phyloP scores from a whole-genome alignment of 495 filamentous ascomycete genomes.

The Pyrenula aspistea region DNA sequence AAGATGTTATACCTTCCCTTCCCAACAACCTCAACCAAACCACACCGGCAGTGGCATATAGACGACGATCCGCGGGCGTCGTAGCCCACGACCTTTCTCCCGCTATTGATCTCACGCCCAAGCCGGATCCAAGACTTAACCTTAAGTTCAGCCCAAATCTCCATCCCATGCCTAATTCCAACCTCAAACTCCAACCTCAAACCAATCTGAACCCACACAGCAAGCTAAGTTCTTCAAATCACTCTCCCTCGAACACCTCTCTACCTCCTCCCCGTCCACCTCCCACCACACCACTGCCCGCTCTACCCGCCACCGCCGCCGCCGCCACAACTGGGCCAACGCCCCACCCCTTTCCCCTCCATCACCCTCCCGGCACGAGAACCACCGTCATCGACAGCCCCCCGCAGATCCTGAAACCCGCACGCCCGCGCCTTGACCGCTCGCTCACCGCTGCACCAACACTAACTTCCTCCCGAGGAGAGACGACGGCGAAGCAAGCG shows the following conservation, averaged over 20 bases:
- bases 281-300: constrained; percentile 45
- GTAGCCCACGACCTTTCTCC: too few relatives aligned
- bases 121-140: too few relatives aligned
- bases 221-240: constrained; percentile 91
- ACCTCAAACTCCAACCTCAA: not conserved
- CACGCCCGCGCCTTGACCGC: not conserved
- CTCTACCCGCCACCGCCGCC: not conserved
- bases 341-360: not conserved
- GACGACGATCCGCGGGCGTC: too few relatives aligned
- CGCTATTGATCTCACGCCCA: too few relatives aligned
- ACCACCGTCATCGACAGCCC: not conserved
- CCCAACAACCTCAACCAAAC: too few relatives aligned
- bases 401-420: not conserved
- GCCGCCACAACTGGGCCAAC: not conserved
- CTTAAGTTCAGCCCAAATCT: too few relatives aligned
- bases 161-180: too few relatives aligned
- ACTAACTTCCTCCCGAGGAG: too few relatives aligned
- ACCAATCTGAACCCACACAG: constrained; percentile 41
- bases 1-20: too few relatives aligned
- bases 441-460: not conserved
- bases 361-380: not conserved
- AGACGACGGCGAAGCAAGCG: too few relatives aligned
- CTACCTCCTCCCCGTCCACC: constrained; percentile 52
- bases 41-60: too few relatives aligned
- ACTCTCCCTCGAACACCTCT: constrained; percentile 82